Evolutionary conservation across 2,329 filamentous ascomycete genomes (phyloP).

Genomic region (Fusarium solani-melongenae): DNA sequence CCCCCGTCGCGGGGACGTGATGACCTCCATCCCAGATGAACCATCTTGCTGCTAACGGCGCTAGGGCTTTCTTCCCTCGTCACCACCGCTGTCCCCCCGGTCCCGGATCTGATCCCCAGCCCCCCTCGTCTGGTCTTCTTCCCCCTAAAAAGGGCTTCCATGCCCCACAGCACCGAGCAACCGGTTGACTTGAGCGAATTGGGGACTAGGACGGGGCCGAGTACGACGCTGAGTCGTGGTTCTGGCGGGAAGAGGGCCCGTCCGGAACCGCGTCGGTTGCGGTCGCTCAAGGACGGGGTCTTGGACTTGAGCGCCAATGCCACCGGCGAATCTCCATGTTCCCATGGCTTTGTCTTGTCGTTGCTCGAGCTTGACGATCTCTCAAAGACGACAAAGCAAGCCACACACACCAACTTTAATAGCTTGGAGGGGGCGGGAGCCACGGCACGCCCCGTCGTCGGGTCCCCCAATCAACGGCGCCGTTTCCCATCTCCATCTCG

Average conservation of each 20-base stretch:
- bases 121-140: neutral
- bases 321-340: neutral
- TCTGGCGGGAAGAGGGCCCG: slow-evolving; percentile 18
- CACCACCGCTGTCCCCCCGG: slow-evolving; percentile 22
- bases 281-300: neutral
- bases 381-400: neutral
- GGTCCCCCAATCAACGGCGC: slow-evolving; percentile 29
- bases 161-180: slow-evolving; percentile 41
- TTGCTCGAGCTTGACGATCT: neutral
- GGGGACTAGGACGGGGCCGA: slow-evolving; percentile 24
- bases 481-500: neutral
- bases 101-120: slow-evolving; percentile 41
- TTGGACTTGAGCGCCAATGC: neutral
- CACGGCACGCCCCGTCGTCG: slow-evolving; percentile 37
- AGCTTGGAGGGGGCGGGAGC: slow-evolving; percentile 37
- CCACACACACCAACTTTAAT: slow-evolving; percentile 22
- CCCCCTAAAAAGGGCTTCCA: slow-evolving; percentile 3
- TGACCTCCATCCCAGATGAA: slow-evolving; percentile 23
- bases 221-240: slow-evolving; percentile 35
- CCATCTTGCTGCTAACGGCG: slow-evolving; percentile 17
- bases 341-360: neutral
- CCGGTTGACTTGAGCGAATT: slow-evolving; percentile 42
- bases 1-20: slow-evolving; percentile 1
- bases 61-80: slow-evolving; percentile 10
- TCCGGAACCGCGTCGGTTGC: slow-evolving; percentile 22